Conservation (phyloP, 768 basidiomycete species). For the Boletus reticuloceps region DNA sequence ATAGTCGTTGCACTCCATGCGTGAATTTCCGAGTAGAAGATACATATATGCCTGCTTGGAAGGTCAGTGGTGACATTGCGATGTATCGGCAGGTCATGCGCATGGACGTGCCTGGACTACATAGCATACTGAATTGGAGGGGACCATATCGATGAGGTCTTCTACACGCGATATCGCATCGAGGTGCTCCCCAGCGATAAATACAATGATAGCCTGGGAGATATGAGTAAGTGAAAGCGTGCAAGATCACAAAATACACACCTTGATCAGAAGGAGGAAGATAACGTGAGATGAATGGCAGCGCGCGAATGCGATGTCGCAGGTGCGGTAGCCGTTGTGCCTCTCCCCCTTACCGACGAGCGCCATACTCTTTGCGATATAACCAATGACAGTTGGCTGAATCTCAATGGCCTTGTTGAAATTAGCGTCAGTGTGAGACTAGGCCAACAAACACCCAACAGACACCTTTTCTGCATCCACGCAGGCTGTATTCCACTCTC, state of each 20-base stretch:
- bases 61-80: too few relatives aligned
- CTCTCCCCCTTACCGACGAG: not conserved
- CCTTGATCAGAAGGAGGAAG: too few relatives aligned
- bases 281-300: not conserved
- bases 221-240: too few relatives aligned
- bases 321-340: not conserved
- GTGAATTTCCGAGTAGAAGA: not conserved
- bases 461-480: not conserved
- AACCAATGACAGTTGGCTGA: not conserved
- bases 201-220: too few relatives aligned
- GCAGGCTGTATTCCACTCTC: not conserved
- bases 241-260: too few relatives aligned
- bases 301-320: not conserved
- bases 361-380: not conserved
- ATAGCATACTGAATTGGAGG: too few relatives aligned
- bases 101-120: too few relatives aligned
- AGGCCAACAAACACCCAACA: too few relatives aligned
- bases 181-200: not conserved
- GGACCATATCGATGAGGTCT: not conserved
- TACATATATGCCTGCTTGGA: not conserved
- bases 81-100: too few relatives aligned
- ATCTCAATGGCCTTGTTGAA: not conserved
- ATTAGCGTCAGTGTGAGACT: not conserved
- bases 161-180: conserved; percentile 1
- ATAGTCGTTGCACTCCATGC: not conserved